Base-by-base conservation (phyloP, 176 grass and related monocot species). In the Panicum miliaceum region DNA sequence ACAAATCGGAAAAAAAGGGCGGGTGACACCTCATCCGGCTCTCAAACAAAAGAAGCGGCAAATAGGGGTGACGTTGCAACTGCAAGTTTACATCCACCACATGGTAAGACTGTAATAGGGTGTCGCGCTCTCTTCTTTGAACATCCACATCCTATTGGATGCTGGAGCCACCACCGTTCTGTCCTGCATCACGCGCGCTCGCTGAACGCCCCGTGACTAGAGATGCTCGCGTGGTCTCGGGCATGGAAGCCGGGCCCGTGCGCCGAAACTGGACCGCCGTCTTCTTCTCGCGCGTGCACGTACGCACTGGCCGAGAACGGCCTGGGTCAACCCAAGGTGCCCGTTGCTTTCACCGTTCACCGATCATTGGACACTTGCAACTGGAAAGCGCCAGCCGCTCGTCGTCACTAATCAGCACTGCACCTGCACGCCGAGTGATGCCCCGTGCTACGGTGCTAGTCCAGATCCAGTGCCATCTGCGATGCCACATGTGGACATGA, bases 181-280 rank as follows among this genome's bases (percentile, higher is more conserved):
- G 71, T 94, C 87, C 79, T 81, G 54, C 61, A 45, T 63, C 56
- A 74, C 48, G 86, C 92, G 92, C 88, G 73, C 92, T 78, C 66
- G 29, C 65, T 59, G 82, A 87, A 58, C 12, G 43, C 34, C 81
- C 72, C 10, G 59, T 43, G 58, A 72, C 61, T 18, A 13, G 15
- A 82, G 62, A 61, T 10, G 13, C 13, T n/a, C 57, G 2, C 8
- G 27, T 25, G 53, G 6, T 25, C 1, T 64, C 41, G 50, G 27
- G 56, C 16, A 65, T 68, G 76, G 52, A 52, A 62, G 23, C 41
- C 42, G 76, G 48, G 48, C 76, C 70, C 12, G 51, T 74, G 22
- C 26, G n/a, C 12, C 56, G 32, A 52, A 32, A 14, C 25, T 46
- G 25, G 12, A 25, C 41, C 41, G 9, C 46, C 27, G 5, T 59